These are phyloP conservation scores for Rhodosporidiobolus sp. DNA, from an alignment of 768 basidiomycete species.

Conservation along the genomic window DNA sequence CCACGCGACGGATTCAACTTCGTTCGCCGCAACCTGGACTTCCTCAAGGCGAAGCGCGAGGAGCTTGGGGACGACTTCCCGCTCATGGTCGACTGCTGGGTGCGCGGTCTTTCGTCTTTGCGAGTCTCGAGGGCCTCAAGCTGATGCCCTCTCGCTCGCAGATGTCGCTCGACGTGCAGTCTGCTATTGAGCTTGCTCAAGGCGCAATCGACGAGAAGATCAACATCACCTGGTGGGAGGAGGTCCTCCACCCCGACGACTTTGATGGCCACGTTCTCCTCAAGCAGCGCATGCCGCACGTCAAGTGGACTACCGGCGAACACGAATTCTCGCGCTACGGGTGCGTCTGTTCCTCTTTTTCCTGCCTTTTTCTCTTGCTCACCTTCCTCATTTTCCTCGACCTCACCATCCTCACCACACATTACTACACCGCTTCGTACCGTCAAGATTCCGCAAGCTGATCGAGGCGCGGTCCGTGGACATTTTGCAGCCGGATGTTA, in stretches of 20 bases:
- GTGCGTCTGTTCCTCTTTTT: neutral
- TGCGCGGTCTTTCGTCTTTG: slow-evolving; percentile 1
- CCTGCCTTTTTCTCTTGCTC: no score
- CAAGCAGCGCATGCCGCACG: slow-evolving; percentile 48
- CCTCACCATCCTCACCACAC: no score
- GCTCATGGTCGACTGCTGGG: slow-evolving; percentile 51
- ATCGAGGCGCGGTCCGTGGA: slow-evolving; percentile 51
- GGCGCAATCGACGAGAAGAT: slow-evolving; percentile 48
- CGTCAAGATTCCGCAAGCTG: slow-evolving; percentile 50
- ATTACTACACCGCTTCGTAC: neutral
- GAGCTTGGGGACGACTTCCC: slow-evolving; percentile 50
- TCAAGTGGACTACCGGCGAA: slow-evolving; percentile 52
- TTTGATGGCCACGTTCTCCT: slow-evolving; percentile 49
- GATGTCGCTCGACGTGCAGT: slow-evolving; percentile 44
- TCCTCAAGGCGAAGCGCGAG: slow-evolving; percentile 46
- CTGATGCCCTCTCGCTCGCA: neutral
- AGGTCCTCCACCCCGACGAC: slow-evolving; percentile 50
- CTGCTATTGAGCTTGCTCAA: slow-evolving; percentile 48
- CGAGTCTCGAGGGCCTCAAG: slow-evolving; percentile 15
- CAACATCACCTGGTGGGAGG: slow-evolving; percentile 53
- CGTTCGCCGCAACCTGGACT: slow-evolving; percentile 15
- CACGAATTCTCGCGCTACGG: slow-evolving; percentile 50
- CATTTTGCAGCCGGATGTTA: slow-evolving; percentile 52
- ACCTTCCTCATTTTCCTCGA: no score
- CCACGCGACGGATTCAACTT: slow-evolving; percentile 42